These are phyloP conservation scores for Fulvia fulva DNA, from an alignment of 2,329 filamentous ascomycete species.

Conservation along the genomic window DNA sequence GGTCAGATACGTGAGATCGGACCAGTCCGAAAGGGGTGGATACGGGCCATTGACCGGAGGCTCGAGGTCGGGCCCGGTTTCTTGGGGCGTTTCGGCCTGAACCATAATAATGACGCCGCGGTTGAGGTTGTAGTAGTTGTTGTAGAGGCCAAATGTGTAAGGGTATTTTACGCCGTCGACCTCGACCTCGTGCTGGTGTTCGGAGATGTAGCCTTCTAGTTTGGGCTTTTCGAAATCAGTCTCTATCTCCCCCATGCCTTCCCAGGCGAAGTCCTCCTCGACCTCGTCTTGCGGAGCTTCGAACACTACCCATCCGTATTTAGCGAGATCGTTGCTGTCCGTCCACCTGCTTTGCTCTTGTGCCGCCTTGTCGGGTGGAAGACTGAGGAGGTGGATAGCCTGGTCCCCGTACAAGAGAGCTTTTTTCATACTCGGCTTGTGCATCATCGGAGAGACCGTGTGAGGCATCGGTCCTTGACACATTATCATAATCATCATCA, in stretches of 20 bases:
- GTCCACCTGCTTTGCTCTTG: background rate
- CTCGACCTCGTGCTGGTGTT: background rate
- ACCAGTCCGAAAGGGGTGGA: conserved; percentile 7
- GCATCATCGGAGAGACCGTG: background rate
- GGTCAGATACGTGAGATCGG: conserved; percentile 17
- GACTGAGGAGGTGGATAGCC: background rate
- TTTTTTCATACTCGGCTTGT: background rate
- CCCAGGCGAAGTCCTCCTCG: background rate
- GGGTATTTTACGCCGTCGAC: background rate
- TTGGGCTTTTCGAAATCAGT: background rate
- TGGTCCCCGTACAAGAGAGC: background rate
- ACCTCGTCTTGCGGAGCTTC: background rate
- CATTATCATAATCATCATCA: background rate
- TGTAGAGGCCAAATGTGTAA: background rate
- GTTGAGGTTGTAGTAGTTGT: background rate
- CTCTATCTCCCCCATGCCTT: background rate
- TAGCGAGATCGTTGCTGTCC: conserved; percentile 1
- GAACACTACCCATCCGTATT: background rate
- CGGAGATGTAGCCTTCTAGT: background rate
- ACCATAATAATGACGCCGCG: conserved; percentile 1
- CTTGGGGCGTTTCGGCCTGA: background rate
- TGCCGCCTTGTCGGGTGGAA: too few species aligned
- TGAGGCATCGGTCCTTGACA: background rate
- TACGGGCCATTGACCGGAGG: conserved; percentile 6
- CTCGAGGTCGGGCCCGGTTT: background rate